Evolutionary conservation across 306 rosid species (phyloP).

Genomic region (Quercus aquifolioides): DNA sequence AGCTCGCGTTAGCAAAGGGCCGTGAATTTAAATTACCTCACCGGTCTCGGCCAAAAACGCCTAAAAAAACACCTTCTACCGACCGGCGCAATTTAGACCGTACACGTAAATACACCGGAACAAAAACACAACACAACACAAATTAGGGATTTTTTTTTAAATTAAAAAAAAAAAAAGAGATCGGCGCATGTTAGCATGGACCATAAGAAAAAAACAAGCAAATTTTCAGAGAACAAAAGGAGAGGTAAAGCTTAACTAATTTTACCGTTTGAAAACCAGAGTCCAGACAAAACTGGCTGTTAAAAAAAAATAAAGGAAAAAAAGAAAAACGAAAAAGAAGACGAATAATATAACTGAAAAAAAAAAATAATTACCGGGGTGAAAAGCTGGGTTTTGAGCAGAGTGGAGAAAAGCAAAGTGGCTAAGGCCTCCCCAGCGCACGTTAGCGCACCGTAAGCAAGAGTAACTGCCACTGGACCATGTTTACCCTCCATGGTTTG

Average conservation of each 20-base stretch:
- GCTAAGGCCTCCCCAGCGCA: conserved; percentile 55
- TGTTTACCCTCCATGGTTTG: conserved; percentile 51
- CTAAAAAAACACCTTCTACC: too few relatives aligned
- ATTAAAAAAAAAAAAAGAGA: background rate
- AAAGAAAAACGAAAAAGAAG: background rate
- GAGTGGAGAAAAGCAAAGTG: conserved; percentile 57
- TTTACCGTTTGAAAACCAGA: background rate
- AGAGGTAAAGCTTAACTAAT: background rate
- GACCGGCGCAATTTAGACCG: background rate
- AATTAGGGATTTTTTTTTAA: too few relatives aligned
- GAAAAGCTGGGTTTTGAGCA: conserved; percentile 55
- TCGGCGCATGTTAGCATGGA: background rate
- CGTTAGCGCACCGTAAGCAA: conserved; percentile 46
- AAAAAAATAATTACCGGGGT: conserved; percentile 43
- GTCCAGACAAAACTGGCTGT: background rate
- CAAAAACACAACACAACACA: background rate
- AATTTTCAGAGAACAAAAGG: background rate
- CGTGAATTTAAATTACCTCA: too few relatives aligned
- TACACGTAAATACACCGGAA: background rate
- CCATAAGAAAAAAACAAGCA: background rate
- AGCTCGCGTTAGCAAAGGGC: conserved; percentile 24
- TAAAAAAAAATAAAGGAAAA: background rate
- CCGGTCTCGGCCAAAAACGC: background rate
- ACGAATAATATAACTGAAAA: background rate
- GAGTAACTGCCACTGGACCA: conserved; percentile 42